A percentile compares a stretch with the other conserved stretches of the same genome.
Conservation (phyloP, 139 green algal genomes). For the Mychonastes homosphaera region DNA sequence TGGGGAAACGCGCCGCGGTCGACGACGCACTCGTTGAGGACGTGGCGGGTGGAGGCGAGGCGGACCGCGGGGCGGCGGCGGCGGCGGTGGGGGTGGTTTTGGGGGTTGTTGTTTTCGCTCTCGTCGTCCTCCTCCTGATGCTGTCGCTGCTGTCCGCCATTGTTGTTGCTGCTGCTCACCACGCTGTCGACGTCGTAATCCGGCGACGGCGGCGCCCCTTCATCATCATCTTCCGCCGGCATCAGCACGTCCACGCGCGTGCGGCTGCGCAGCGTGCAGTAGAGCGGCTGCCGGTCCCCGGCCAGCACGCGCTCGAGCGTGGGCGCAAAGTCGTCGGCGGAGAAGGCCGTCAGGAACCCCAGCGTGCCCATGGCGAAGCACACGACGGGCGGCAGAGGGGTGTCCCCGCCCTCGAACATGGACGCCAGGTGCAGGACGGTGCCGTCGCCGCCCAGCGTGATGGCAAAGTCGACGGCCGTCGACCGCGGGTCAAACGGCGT, state of each 20-base stretch:
- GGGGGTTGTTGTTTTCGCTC: too few species aligned
- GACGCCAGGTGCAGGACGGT: slow-evolving; percentile 76
- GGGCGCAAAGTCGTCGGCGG: slow-evolving; percentile 35
- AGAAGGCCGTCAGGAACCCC: slow-evolving; percentile 86
- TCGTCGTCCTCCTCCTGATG: not conserved
- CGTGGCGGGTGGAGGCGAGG: too few species aligned
- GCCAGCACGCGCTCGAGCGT: slow-evolving; percentile 35
- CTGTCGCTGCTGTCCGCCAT: not conserved
- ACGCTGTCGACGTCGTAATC: not conserved
- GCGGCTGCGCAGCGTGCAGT: slow-evolving; percentile 74
- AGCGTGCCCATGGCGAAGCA: slow-evolving; percentile 85
- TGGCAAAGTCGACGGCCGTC: slow-evolving; percentile 59
- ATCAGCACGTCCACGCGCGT: slow-evolving; percentile 58
- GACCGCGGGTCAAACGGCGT: slow-evolving; percentile 16
- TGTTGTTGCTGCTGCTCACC: not conserved
- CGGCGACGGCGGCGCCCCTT: too few species aligned
- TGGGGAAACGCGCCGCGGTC: slow-evolving; percentile 48
- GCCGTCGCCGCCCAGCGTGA: slow-evolving; percentile 61
- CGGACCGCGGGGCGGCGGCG: too few species aligned
- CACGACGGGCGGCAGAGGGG: slow-evolving; percentile 70
- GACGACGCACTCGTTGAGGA: slow-evolving; percentile 68
- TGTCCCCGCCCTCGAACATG: slow-evolving; percentile 61
- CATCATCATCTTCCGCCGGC: too few species aligned
- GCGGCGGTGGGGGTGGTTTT: too few species aligned
- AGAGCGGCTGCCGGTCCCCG: slow-evolving; percentile 47